Conservation (phyloP, 371 early-diverging fungal genomes). For the Mucor racemosus region DNA sequence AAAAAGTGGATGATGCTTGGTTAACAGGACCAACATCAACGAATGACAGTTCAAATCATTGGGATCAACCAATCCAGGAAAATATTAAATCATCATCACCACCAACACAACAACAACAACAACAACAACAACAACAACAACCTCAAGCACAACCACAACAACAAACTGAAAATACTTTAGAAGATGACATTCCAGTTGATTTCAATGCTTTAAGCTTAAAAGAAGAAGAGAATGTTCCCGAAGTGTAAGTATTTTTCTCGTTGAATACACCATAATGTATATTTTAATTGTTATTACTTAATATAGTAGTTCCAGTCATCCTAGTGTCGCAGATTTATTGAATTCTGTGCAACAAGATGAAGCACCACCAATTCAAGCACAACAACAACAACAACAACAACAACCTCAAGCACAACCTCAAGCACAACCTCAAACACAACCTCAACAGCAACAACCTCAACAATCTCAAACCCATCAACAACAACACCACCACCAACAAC, state of each 20-base stretch:
- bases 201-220: slow-evolving; percentile 8
- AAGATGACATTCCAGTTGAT: slow-evolving; percentile 11
- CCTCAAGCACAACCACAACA: no score
- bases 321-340: slow-evolving; percentile 19
- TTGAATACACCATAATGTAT: background rate
- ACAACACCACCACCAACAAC: no score
- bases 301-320: slow-evolving; percentile 21
- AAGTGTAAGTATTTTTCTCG: slow-evolving; percentile 10
- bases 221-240: slow-evolving; percentile 8
- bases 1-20: slow-evolving; percentile 21
- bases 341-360: slow-evolving; percentile 21
- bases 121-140: background rate
- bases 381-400: slow-evolving; percentile 25
- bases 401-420: slow-evolving; percentile 14
- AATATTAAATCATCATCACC: background rate
- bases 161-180: background rate
- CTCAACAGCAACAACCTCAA: slow-evolving; percentile 26
- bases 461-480: slow-evolving; percentile 17
- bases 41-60: slow-evolving; percentile 3
- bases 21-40: background rate
- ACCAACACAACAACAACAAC: background rate
- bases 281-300: background rate
- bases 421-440: slow-evolving; percentile 14
- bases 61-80: slow-evolving; percentile 17
- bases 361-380: background rate